These are phyloP conservation scores for Scheffersomyces insectosa DNA, from an alignment of 1,139 yeast species.

Conservation along the genomic window DNA sequence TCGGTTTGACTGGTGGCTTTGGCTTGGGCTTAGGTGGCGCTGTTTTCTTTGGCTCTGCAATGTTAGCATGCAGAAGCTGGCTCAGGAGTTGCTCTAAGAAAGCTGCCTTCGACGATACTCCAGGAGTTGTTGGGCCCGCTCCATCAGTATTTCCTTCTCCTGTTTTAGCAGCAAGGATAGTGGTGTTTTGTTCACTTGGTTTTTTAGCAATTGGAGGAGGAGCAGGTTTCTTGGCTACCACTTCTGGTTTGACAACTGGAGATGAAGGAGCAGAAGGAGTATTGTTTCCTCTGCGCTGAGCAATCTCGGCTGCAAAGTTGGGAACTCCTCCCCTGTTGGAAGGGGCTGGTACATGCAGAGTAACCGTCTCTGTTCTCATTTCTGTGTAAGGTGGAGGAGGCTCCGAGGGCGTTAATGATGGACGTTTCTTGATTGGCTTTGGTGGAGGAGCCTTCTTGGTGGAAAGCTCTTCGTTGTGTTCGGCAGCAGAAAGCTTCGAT, in stretches of 20 bases:
- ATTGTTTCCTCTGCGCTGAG: not conserved
- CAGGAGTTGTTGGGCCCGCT: too few species aligned
- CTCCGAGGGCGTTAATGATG: too few species aligned
- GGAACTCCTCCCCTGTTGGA: not conserved
- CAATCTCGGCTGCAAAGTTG: constrained; percentile 9
- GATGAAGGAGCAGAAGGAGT: not conserved
- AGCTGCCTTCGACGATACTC: not conserved
- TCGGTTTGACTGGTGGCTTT: not conserved
- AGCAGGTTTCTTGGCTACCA: not conserved
- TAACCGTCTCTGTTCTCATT: too few species aligned
- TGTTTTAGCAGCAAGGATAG: not conserved
- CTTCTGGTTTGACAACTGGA: not conserved
- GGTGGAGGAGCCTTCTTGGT: too few species aligned
- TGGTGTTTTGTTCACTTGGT: not conserved
- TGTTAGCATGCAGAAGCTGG: not conserved
- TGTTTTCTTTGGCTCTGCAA: not conserved
- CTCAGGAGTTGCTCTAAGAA: not conserved
- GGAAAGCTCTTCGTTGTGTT: too few species aligned
- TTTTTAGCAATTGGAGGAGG: not conserved
- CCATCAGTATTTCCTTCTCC: not conserved
- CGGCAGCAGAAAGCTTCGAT: too few species aligned
- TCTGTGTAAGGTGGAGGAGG: too few species aligned
- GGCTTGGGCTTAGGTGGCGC: not conserved
- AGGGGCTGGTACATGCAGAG: too few species aligned
- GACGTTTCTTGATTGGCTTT: too few species aligned